These are phyloP conservation scores for Fusarium sp. DNA, from an alignment of 2,329 filamentous ascomycete species.

Conservation along the genomic window DNA sequence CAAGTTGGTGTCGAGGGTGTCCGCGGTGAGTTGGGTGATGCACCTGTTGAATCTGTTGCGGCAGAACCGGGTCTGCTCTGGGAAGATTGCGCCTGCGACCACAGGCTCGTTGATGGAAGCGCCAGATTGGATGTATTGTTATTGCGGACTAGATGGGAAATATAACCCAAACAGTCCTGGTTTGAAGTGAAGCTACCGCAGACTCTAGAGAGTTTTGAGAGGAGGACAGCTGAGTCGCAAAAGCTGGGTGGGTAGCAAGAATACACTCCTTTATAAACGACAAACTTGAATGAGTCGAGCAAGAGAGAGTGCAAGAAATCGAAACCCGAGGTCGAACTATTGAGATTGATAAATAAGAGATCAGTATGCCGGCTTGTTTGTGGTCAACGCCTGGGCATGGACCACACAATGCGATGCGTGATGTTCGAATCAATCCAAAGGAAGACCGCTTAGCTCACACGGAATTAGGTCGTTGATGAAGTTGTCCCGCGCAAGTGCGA, in stretches of 20 bases:
- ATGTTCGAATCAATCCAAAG: conserved; percentile 14
- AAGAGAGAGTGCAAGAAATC: conserved; percentile 18
- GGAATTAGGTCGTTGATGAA: conserved; percentile 36
- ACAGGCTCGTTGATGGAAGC: conserved; percentile 52
- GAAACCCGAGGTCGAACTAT: conserved; percentile 20
- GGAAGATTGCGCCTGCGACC: conserved; percentile 52
- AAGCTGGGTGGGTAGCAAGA: conserved; percentile 9
- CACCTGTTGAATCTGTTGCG: conserved; percentile 52
- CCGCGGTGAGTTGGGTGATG: conserved; percentile 54
- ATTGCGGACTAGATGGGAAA: conserved; percentile 52
- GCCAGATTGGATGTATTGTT: conserved; percentile 52
- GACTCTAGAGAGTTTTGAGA: conserved; percentile 15
- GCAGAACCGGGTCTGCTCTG: conserved; percentile 53
- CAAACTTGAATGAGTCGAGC: conserved; percentile 14
- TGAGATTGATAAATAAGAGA: conserved; percentile 29
- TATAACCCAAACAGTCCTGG: conserved; percentile 55
- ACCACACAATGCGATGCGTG: conserved; percentile 33
- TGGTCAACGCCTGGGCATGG: conserved; percentile 34
- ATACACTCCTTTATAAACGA: conserved; percentile 14
- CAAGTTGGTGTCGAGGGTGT: conserved; percentile 55
- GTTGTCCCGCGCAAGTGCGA: conserved; percentile 37
- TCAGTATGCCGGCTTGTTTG: conserved; percentile 28
- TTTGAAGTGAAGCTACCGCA: conserved; percentile 23
- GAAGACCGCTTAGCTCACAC: conserved; percentile 35
- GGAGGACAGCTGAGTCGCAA: conserved; percentile 10